Conservation (phyloP, 2,329 filamentous ascomycete genomes). For the Incumbomyces delicatus region DNA sequence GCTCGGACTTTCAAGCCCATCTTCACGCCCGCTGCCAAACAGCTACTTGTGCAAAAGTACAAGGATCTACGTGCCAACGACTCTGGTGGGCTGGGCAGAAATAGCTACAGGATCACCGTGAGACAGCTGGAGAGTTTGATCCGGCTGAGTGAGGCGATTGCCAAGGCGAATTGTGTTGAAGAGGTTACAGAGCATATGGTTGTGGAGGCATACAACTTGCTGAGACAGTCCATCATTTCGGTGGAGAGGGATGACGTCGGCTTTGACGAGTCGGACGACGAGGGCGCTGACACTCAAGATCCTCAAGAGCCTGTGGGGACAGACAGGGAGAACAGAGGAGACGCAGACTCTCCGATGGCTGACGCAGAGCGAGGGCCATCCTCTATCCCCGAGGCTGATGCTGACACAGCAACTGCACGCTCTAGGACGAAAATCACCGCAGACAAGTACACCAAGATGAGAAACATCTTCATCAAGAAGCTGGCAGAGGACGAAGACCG, state of each 20-base stretch:
- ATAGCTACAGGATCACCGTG: constrained; percentile 95
- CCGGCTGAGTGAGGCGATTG: constrained; percentile 91
- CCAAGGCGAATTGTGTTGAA: constrained; percentile 92
- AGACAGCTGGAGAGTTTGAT: constrained; percentile 94
- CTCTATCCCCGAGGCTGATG: constrained; percentile 22
- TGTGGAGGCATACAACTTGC: constrained; percentile 79
- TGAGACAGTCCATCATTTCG: constrained; percentile 90
- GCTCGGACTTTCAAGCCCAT: constrained; percentile 88
- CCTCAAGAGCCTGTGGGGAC: constrained; percentile 42
- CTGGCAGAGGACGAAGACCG: constrained; percentile 70
- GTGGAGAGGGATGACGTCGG: constrained; percentile 97
- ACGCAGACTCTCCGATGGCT: constrained; percentile 46
- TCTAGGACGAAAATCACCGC: constrained; percentile 74
- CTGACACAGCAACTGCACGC: constrained; percentile 27
- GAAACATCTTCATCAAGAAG: constrained; percentile 72
- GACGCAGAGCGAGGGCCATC: constrained; percentile 33
- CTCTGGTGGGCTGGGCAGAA: constrained; percentile 81
- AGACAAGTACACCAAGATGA: constrained; percentile 85
- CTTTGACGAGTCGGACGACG: constrained; percentile 70
- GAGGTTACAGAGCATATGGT: constrained; percentile 81
- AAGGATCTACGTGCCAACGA: constrained; percentile 91
- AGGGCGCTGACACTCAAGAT: constrained; percentile 37
- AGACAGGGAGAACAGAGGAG: constrained; percentile 22
- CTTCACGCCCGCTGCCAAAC: constrained; percentile 79
- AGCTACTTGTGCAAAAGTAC: constrained; percentile 80